phyloP scores from a whole-genome alignment of 495 filamentous ascomycete genomes.

The Penicillium simplicissimum region DNA sequence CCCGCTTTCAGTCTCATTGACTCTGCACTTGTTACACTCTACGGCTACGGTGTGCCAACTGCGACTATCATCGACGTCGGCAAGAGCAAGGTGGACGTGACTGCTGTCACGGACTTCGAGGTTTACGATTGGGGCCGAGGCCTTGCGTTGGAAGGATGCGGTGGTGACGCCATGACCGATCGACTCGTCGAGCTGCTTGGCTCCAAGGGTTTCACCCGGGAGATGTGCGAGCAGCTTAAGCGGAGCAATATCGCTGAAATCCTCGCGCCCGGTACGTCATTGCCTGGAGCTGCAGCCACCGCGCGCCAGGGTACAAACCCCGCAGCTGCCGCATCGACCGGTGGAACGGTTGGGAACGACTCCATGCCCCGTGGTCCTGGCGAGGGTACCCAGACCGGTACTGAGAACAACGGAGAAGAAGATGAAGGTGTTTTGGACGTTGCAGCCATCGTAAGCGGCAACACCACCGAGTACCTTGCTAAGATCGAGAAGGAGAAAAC shows the following conservation, averaged over 20 bases:
- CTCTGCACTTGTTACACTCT: constrained; percentile 76
- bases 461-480: constrained; percentile 88
- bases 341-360: constrained; percentile 40
- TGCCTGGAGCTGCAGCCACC: constrained; percentile 53
- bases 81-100: constrained; percentile 86
- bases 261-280: constrained; percentile 63
- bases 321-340: constrained; percentile 55
- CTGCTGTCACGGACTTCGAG: constrained; percentile 76
- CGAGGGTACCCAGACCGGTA: constrained; percentile 50
- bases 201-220: constrained; percentile 68
- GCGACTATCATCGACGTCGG: constrained; percentile 89
- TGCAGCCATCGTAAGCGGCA: constrained; percentile 90
- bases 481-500: constrained; percentile 88
- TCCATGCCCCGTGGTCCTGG: constrained; percentile 53
- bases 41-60: constrained; percentile 73
- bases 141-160: constrained; percentile 66
- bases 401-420: constrained; percentile 48
- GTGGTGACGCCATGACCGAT: constrained; percentile 87
- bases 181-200: constrained; percentile 68
- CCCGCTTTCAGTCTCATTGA: constrained; percentile 87
- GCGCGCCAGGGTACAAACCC: constrained; percentile 60
- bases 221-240: constrained; percentile 97
- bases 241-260: constrained; percentile 86
- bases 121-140: constrained; percentile 62
- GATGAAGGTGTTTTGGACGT: constrained; percentile 91